phyloP scores from a whole-genome alignment of 2,329 filamentous ascomycete genomes.

The Aspergillus novofumigatus region DNA sequence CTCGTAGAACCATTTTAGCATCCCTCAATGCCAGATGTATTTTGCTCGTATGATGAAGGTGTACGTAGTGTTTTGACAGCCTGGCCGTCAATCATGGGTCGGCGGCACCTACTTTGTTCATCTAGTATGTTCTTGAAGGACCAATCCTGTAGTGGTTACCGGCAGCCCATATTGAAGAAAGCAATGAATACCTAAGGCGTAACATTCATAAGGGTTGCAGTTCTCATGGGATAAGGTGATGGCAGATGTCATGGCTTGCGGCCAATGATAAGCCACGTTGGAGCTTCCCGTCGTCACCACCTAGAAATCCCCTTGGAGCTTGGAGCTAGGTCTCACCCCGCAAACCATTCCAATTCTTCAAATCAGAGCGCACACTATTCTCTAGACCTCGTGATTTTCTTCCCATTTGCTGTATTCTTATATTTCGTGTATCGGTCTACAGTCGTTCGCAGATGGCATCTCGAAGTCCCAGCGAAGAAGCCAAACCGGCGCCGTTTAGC shows the following conservation, averaged over 20 bases:
- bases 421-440: background rate
- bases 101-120: background rate
- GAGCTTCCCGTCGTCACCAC: background rate
- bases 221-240: background rate
- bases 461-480: constrained; percentile 15
- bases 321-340: background rate
- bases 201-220: background rate
- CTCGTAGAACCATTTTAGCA: background rate
- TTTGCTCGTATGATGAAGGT: background rate
- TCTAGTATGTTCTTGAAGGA: background rate
- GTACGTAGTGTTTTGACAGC: background rate
- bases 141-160: background rate
- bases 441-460: constrained; percentile 19
- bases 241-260: background rate
- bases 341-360: background rate
- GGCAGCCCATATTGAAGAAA: background rate
- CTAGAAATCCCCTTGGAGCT: background rate
- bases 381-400: background rate
- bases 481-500: constrained; percentile 13
- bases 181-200: background rate
- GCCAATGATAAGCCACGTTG: background rate
- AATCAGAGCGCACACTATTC: background rate
- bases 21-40: background rate
- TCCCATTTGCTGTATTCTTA: background rate
- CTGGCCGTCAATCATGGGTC: background rate